Evolutionary conservation across 345 rosid genomes (phyloP), one percentile per base, ranked within the genome.

Genomic region (Lepidium didymum): DNA sequence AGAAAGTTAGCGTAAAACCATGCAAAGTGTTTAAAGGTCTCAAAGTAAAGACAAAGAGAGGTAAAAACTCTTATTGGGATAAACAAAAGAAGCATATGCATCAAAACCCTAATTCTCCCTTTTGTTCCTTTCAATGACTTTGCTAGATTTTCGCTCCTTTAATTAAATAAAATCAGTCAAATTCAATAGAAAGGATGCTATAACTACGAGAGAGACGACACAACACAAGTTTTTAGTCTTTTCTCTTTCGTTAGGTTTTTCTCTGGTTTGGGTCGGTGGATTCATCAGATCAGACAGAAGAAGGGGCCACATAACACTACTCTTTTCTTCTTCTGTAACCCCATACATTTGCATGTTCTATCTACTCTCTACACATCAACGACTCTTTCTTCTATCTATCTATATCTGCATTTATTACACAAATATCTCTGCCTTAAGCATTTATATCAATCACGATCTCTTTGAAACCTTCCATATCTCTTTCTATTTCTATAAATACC

Each of bases 271-370:
- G 78, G 70, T 71, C 69, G 68, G 57, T 66, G 61, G 63, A 60
- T 58, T 54, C 18, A 12, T 67, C 63, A 68, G 79, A 27, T 25
- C 6, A 53, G 80, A 81, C 82, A 82, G 75, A 68, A 53, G 68
- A 74, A 56, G 73, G 78, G 69, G 71, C 69, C 67, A 72, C 76
- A 56, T 6, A 56, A 58, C 56, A 75, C 69, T 76, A 4, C 66
- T 62, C 60, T 23, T 49, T 58, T 50, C 70, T 70, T 71, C 73
- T 68, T 37, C 47, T 74, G 37, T 5, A 27, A 27, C 59, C 78
- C 78, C 86, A 80, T 78, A 81, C 85, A 82, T 64, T 68, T 79
- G 82, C 90, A 83, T 79, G 87, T 83, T 79, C 83, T 75, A 10
- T 77, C n/a, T n/a, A n/a, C 25, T 35, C 50, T 61, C 37, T 19